A percentile compares a stretch with the other conserved stretches of the same genome.
Evolutionary conservation across 2,329 filamentous ascomycete genomes (phyloP).

Genomic region (Xenoacremonium recifei): DNA sequence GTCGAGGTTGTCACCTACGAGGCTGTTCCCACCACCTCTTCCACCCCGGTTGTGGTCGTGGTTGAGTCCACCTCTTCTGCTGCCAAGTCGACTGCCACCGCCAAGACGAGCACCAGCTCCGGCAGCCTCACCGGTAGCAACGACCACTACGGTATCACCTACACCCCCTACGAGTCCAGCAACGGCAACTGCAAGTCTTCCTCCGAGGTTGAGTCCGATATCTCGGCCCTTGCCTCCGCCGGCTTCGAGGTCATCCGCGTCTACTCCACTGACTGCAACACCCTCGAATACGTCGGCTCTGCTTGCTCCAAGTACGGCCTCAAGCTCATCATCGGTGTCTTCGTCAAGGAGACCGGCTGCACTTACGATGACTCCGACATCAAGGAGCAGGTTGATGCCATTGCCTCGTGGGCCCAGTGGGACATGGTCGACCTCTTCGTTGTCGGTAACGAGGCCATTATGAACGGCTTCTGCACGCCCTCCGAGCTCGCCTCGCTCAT

Average conservation of each 20-base stretch:
- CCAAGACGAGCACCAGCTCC: slow-evolving; percentile 18
- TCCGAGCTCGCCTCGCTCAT: slow-evolving; percentile 70
- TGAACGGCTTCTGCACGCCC: slow-evolving; percentile 67
- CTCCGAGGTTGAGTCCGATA: slow-evolving; percentile 56
- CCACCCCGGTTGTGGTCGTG: not conserved
- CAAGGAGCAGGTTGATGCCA: slow-evolving; percentile 69
- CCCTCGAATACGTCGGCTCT: slow-evolving; percentile 70
- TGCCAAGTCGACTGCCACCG: slow-evolving; percentile 15
- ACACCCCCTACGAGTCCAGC: slow-evolving; percentile 67
- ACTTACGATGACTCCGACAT: slow-evolving; percentile 59
- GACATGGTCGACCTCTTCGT: slow-evolving; percentile 75
- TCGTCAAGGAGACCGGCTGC: slow-evolving; percentile 67
- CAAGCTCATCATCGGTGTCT: slow-evolving; percentile 84
- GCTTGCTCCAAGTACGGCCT: slow-evolving; percentile 67
- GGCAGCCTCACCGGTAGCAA: slow-evolving; percentile 40
- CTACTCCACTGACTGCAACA: slow-evolving; percentile 90
- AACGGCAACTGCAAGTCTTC: slow-evolving; percentile 64
- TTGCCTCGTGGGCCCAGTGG: slow-evolving; percentile 73
- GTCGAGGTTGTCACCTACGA: not conserved
- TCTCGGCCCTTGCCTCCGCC: slow-evolving; percentile 58
- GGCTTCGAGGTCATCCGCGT: slow-evolving; percentile 74
- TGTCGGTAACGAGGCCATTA: slow-evolving; percentile 88
- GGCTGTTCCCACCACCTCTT: not conserved
- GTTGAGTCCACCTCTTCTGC: slow-evolving; percentile 10
- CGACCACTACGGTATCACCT: slow-evolving; percentile 72